Conservation (phyloP, 2,329 filamentous ascomycete species). For the Aureobasidium mangrovei region DNA sequence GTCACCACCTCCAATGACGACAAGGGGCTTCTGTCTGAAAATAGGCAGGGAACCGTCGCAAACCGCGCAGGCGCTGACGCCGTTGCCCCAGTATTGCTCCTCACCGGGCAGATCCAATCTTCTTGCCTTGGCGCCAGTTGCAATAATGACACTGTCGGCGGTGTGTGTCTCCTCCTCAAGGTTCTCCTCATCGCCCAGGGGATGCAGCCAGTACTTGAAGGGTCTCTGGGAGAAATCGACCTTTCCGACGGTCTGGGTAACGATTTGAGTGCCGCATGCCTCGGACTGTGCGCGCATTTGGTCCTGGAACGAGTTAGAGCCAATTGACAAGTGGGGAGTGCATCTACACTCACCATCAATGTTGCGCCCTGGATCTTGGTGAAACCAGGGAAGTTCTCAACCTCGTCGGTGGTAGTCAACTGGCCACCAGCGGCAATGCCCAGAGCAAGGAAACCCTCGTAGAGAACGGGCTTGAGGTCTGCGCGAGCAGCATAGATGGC, state of each 20-base stretch:
- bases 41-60: slow-evolving; percentile 96
- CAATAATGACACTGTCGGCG: slow-evolving; percentile 85
- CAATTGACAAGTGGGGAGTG: slow-evolving; percentile 20
- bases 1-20: slow-evolving; percentile 94
- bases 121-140: slow-evolving; percentile 86
- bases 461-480: slow-evolving; percentile 88
- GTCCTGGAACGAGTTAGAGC: slow-evolving; percentile 37
- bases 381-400: slow-evolving; percentile 98
- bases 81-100: slow-evolving; percentile 94
- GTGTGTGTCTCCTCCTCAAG: slow-evolving; percentile 65
- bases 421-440: slow-evolving; percentile 94
- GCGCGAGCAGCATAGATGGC: slow-evolving; percentile 93
- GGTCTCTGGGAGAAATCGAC: slow-evolving; percentile 77
- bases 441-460: slow-evolving; percentile 96
- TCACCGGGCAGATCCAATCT: slow-evolving; percentile 78
- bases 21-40: slow-evolving; percentile 90
- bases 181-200: slow-evolving; percentile 70
- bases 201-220: slow-evolving; percentile 72
- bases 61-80: slow-evolving; percentile 91
- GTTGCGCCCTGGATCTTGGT: slow-evolving; percentile 77
- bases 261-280: slow-evolving; percentile 84
- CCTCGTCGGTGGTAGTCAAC: slow-evolving; percentile 94
- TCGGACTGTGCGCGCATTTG: slow-evolving; percentile 87
- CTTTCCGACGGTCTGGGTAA: slow-evolving; percentile 84
- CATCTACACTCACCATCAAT: slow-evolving; percentile 53